Evolutionary conservation across 352 stramenopile genomes (phyloP).

Genomic region (Thraustochytrium sp.): DNA sequence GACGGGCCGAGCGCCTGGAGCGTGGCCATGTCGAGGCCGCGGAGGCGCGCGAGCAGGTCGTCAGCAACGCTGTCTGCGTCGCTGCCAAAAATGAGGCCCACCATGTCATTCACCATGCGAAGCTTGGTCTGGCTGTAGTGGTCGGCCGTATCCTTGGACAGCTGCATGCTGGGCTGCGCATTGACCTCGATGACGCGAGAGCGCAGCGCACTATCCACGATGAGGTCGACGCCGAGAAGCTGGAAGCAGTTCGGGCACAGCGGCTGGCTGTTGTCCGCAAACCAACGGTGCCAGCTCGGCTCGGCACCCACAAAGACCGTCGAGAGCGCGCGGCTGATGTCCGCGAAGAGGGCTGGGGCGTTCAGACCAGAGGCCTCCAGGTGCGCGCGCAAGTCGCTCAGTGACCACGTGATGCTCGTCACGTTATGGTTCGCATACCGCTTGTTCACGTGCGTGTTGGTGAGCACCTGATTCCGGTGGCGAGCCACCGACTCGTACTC

Average conservation of each 20-base stretch:
- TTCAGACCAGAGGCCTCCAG: not conserved
- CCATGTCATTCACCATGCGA: not conserved
- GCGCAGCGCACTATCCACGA: not conserved
- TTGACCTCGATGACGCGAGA: conserved; percentile 23
- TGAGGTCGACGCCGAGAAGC: not conserved
- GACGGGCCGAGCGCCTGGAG: not conserved
- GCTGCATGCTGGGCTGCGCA: not conserved
- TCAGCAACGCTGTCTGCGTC: not conserved
- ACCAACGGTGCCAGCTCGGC: not conserved
- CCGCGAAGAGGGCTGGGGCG: not conserved
- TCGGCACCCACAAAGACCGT: conserved; percentile 1
- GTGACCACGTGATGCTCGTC: conserved; percentile 18
- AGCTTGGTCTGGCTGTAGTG: conserved; percentile 31
- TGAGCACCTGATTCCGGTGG: not conserved
- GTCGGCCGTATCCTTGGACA: not conserved
- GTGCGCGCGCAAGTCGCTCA: not conserved
- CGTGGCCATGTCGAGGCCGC: not conserved
- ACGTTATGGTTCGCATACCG: not conserved
- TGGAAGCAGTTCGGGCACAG: not conserved
- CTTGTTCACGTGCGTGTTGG: conserved; percentile 20
- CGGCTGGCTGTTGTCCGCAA: not conserved
- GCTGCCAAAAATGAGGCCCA: not conserved
- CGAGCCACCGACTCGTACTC: conserved; percentile 56
- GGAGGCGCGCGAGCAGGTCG: not conserved
- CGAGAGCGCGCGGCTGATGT: not conserved